Base-by-base conservation (phyloP, 2,329 filamentous ascomycete genomes). In the Clonostachys byssicola region DNA sequence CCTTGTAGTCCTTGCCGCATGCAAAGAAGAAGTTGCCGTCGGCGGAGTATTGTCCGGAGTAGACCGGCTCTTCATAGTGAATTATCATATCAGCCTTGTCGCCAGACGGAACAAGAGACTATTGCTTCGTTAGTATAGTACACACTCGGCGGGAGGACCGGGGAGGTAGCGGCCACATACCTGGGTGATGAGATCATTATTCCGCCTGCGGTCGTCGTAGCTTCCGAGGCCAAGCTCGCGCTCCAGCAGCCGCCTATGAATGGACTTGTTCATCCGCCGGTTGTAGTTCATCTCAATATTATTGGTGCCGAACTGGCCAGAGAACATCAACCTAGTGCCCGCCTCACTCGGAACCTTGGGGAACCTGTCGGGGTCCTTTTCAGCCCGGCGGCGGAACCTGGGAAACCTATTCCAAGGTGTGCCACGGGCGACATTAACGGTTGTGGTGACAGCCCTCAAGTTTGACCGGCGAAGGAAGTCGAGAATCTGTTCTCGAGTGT, bases 21-120 rank as follows among this genome's bases (percentile, higher is more conserved):
- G 87, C 85, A 62, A 92, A 97, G 72, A 96, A 97, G 72, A 97
- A 97, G 65, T 96, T 95, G 23, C 94, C 94, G 57, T 99, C 94
- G 54, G 95, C 89, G 1, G 90, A 96, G 63, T 97, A 99, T 62
- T 97, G 92, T 2, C 94, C 94, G 4, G 90, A 96, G 61, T 97
- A 97, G 46, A 94, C 92, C 39, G 89, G 84, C 6, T 86, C 79
- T 47, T 92, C 82, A 61, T 92, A 95, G 58, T 95, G 88, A 51
- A 97, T 86, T 51, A 96, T 88, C 59, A 88, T 88, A 60, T 97
- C 92, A 1, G 90, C 86, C 20, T 80, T 79, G 6, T 0, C 84
- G 86, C 23, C 23, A 4, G 80, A 78, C 1, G 94, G 92, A 49
- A 96, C 83, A 71, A 96, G 77, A 33, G 78, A 78, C 79, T 94